A percentile compares a stretch with the other conserved stretches of the same genome.
These are phyloP conservation scores for Colletotrichum ledebouriae DNA, from an alignment of 2,329 filamentous ascomycete genomes.

Conservation along the genomic window DNA sequence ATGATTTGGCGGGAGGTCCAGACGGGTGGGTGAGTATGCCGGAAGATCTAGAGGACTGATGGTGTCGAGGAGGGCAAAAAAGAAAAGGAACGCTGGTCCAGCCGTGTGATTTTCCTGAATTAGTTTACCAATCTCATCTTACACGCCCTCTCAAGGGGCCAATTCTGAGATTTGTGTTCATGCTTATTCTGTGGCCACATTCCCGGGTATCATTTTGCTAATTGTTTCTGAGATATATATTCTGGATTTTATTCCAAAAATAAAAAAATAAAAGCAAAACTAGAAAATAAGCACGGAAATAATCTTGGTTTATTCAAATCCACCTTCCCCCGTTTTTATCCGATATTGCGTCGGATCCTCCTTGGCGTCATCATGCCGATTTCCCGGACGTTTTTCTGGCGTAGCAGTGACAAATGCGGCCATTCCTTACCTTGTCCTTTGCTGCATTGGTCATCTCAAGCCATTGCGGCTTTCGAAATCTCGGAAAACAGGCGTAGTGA, in stretches of 20 bases:
- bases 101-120: conserved; percentile 10
- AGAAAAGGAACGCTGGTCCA: conserved; percentile 8
- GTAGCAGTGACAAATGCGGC: not conserved
- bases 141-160: conserved; percentile 27
- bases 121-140: conserved; percentile 18
- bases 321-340: conserved; percentile 15
- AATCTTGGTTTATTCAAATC: not conserved
- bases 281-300: not conserved
- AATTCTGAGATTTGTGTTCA: conserved; percentile 39
- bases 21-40: conserved; percentile 15
- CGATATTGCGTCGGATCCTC: conserved; percentile 12
- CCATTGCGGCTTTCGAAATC: too few relatives aligned
- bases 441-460: too few relatives aligned
- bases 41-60: too few relatives aligned
- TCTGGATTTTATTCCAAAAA: not conserved
- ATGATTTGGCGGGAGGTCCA: conserved; percentile 3
- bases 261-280: not conserved
- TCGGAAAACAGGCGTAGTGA: not conserved
- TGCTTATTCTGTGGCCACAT: conserved; percentile 38
- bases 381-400: conserved; percentile 1
- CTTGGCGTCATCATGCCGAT: conserved; percentile 5
- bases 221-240: not conserved
- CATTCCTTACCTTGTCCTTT: too few relatives aligned
- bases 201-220: not conserved
- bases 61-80: not conserved